These are phyloP conservation scores for Hericium rajendrae DNA, from an alignment of 768 basidiomycete genomes.

Conservation along the genomic window DNA sequence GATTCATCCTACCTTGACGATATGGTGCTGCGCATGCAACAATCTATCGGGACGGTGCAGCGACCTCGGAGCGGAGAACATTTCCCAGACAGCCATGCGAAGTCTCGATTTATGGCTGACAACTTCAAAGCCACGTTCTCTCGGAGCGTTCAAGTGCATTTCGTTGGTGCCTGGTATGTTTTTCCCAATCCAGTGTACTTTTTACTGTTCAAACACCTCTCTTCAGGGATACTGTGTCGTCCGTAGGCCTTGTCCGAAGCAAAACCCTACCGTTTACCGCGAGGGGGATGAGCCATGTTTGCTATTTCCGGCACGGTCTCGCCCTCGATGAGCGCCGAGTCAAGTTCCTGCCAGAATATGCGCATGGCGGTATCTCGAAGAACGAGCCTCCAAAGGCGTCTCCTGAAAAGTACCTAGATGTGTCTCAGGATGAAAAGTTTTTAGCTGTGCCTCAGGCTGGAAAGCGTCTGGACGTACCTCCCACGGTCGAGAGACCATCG, in stretches of 20 bases:
- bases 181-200: neutral
- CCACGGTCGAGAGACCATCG: no score
- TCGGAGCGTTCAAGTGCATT: conserved; percentile 27
- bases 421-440: no score
- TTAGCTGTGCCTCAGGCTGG: no score
- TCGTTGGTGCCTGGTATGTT: conserved; percentile 25
- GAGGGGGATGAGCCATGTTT: conserved; percentile 23
- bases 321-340: conserved; percentile 39
- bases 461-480: no score
- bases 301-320: conserved; percentile 33
- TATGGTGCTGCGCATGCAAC: no score
- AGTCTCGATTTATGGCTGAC: neutral
- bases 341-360: conserved; percentile 34
- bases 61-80: no score
- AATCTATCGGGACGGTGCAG: no score
- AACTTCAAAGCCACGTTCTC: neutral
- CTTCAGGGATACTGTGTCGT: conserved; percentile 39
- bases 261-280: conserved; percentile 25
- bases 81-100: no score
- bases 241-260: conserved; percentile 28
- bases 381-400: no score
- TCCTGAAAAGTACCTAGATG: no score
- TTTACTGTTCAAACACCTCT: neutral
- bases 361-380: neutral
- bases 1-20: no score